Evolutionary conservation across 768 basidiomycete genomes (phyloP).

Genomic region (Calocybe cyanea): DNA sequence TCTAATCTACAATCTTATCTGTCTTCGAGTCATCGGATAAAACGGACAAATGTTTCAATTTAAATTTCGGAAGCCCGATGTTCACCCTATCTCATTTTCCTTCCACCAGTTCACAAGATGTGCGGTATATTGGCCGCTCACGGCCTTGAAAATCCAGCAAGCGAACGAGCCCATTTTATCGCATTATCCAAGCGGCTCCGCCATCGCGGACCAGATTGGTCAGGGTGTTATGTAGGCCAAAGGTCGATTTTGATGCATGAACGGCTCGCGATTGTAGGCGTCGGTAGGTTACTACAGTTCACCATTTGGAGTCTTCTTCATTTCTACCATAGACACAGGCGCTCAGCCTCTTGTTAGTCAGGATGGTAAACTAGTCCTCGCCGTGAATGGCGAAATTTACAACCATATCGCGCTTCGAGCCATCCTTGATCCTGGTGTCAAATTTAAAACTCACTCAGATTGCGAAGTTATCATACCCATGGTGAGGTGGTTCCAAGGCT

Average conservation of each 20-base stretch:
- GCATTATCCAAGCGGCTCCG: slow-evolving; percentile 86
- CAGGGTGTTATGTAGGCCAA: slow-evolving; percentile 87
- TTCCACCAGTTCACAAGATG: slow-evolving; percentile 43
- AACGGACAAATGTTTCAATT: neutral
- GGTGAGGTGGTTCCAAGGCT: slow-evolving; percentile 43
- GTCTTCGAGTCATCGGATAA: slow-evolving; percentile 16
- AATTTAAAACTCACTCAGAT: slow-evolving; percentile 96
- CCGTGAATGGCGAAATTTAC: slow-evolving; percentile 99
- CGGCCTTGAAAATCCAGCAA: slow-evolving; percentile 66
- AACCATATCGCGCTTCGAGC: slow-evolving; percentile 86
- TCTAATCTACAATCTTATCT: slow-evolving; percentile 15
- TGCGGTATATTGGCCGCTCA: slow-evolving; percentile 91
- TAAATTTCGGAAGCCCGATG: slow-evolving; percentile 13
- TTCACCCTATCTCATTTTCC: slow-evolving; percentile 8
- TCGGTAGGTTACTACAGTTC: slow-evolving; percentile 56
- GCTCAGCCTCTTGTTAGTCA: slow-evolving; percentile 91
- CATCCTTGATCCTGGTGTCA: slow-evolving; percentile 55
- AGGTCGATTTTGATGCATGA: slow-evolving; percentile 88
- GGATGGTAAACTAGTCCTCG: slow-evolving; percentile 78
- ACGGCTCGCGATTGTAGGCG: slow-evolving; percentile 95
- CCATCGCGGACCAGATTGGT: slow-evolving; percentile 98
- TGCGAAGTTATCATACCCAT: slow-evolving; percentile 96
- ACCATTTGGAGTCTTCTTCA: neutral
- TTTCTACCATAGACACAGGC: slow-evolving; percentile 68
- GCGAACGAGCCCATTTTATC: slow-evolving; percentile 70